A percentile compares a stretch with the other conserved stretches of the same genome.
Evolutionary conservation across 2,329 filamentous ascomycete species (phyloP).

Genomic region (Fusarium tricinctum): DNA sequence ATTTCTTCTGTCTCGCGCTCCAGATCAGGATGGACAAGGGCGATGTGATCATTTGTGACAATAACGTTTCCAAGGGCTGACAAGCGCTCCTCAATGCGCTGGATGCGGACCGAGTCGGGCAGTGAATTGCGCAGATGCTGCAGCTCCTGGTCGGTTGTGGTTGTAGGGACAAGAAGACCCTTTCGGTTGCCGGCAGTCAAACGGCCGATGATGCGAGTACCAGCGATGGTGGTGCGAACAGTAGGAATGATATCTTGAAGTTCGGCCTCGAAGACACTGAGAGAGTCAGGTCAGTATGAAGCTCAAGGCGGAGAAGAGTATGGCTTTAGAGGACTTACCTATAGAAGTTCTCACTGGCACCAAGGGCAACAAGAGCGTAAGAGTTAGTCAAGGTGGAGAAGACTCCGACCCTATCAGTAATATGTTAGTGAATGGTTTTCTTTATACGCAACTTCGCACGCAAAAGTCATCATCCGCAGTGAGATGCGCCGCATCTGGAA

Average conservation of each 20-base stretch:
- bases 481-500: conserved; percentile 8
- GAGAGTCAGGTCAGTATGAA: conserved; percentile 6
- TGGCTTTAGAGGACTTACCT: conserved; percentile 64
- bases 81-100: conserved; percentile 96
- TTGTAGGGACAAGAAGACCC: conserved; percentile 94
- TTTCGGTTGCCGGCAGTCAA: conserved; percentile 97
- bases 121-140: conserved; percentile 97
- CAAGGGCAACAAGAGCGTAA: conserved; percentile 93
- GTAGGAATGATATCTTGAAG: conserved; percentile 98
- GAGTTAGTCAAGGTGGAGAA: conserved; percentile 98
- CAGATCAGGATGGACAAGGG: conserved; percentile 94
- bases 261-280: conserved; percentile 94
- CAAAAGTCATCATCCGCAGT: background rate
- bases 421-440: conserved; percentile 22
- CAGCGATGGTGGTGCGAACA: conserved; percentile 95
- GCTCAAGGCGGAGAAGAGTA: background rate
- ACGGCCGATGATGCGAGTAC: conserved; percentile 94
- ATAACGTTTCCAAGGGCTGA: conserved; percentile 98
- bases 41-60: conserved; percentile 95
- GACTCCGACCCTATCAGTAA: conserved; percentile 82
- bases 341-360: conserved; percentile 99
- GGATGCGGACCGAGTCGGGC: conserved; percentile 91
- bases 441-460: background rate
- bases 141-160: conserved; percentile 96
- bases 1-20: conserved; percentile 99